These are phyloP conservation scores for Phytopythium kandeliae DNA, from an alignment of 352 stramenopile genomes.

Conservation along the genomic window DNA sequence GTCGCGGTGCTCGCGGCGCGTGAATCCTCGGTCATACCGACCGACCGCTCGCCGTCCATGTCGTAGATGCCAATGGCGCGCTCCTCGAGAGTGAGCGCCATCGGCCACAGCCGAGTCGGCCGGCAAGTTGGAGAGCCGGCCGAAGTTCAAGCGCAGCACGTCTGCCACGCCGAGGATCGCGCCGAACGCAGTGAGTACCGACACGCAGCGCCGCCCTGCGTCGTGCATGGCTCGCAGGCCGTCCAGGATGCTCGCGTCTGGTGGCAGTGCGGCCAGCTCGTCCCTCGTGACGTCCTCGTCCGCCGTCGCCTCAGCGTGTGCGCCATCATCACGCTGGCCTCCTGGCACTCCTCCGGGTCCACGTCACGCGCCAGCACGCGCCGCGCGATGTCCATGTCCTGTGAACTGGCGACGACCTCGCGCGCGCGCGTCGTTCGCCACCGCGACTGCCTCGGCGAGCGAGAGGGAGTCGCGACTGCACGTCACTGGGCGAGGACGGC, in stretches of 20 bases:
- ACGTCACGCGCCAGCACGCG: slow-evolving; percentile 78
- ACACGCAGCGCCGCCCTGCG: slow-evolving; percentile 79
- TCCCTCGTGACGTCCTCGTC: slow-evolving; percentile 85
- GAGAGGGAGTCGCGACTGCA: slow-evolving; percentile 85
- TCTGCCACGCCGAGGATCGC: slow-evolving; percentile 85
- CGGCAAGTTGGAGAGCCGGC: slow-evolving; percentile 81
- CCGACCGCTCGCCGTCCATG: slow-evolving; percentile 54
- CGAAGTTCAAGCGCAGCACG: slow-evolving; percentile 83
- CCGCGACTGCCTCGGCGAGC: slow-evolving; percentile 80
- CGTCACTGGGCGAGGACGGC: slow-evolving; percentile 73
- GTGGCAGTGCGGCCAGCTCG: slow-evolving; percentile 70
- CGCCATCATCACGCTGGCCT: slow-evolving; percentile 80
- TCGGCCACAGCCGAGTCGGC: slow-evolving; percentile 75
- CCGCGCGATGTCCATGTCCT: slow-evolving; percentile 81
- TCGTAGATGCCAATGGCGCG: slow-evolving; percentile 73
- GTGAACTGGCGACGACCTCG: slow-evolving; percentile 81
- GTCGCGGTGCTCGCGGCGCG: slow-evolving; percentile 84
- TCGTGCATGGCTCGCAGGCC: slow-evolving; percentile 84
- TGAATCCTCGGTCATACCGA: slow-evolving; percentile 87
- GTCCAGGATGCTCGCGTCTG: slow-evolving; percentile 77
- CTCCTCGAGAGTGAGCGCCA: slow-evolving; percentile 81
- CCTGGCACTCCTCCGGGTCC: slow-evolving; percentile 70
- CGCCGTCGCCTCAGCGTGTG: slow-evolving; percentile 67
- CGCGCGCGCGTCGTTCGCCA: slow-evolving; percentile 78
- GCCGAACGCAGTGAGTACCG: slow-evolving; percentile 65